phyloP scores from a whole-genome alignment of 345 rosid species.

The Barbarea vulgaris region DNA sequence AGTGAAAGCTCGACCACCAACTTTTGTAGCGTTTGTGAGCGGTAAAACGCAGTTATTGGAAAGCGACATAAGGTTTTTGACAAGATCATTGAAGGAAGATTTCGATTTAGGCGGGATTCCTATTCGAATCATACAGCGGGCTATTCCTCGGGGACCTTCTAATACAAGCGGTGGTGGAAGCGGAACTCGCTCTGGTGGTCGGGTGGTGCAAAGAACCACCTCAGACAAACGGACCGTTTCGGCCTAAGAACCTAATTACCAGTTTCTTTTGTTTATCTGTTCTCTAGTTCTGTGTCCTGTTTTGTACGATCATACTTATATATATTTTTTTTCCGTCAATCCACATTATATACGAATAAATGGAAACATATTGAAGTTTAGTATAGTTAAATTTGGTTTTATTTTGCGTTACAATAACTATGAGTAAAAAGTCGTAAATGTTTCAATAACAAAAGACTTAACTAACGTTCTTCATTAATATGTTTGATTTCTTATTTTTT shows the following conservation, averaged over 20 bases:
- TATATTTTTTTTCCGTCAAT: background rate
- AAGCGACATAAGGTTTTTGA: constrained; percentile 76
- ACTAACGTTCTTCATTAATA: too few species aligned
- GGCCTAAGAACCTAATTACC: constrained; percentile 22
- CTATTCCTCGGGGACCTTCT: constrained; percentile 40
- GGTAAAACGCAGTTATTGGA: constrained; percentile 70
- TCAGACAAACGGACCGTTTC: constrained; percentile 63
- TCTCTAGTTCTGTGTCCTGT: background rate
- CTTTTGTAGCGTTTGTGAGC: constrained; percentile 82
- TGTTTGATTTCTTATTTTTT: too few species aligned
- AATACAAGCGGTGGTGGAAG: constrained; percentile 31
- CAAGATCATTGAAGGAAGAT: constrained; percentile 87
- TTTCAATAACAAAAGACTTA: too few species aligned
- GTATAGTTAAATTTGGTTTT: too few species aligned
- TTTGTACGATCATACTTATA: background rate
- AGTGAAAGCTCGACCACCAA: constrained; percentile 98
- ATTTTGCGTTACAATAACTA: too few species aligned
- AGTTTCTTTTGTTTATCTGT: background rate
- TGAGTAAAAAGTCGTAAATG: too few species aligned
- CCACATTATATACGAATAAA: background rate
- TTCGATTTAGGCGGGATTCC: constrained; percentile 94
- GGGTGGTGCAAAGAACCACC: constrained; percentile 41
- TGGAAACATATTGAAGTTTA: too few species aligned
- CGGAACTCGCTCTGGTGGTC: constrained; percentile 34
- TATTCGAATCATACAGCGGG: constrained; percentile 80